Percentiles rank a stretch among this genome's conserved stretches.
phyloP scores from a whole-genome alignment of 1,139 yeast species.

The Debaryomyces fabryi region DNA sequence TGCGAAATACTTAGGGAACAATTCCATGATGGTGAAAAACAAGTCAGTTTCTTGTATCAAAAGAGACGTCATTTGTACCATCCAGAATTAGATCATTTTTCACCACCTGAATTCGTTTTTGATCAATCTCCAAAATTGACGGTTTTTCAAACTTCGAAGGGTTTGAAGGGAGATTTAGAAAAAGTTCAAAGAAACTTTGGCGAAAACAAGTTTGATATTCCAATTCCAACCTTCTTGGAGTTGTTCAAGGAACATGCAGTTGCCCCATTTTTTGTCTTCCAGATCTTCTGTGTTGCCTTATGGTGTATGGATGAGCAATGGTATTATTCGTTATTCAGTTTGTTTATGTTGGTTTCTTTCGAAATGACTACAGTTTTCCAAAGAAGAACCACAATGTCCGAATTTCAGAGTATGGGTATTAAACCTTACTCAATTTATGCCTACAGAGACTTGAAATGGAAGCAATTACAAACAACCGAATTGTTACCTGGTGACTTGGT shows the following conservation, averaged over 20 bases:
- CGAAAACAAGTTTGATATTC: constrained; percentile 85
- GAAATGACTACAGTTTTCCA: constrained; percentile 95
- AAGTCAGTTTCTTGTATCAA: constrained; percentile 80
- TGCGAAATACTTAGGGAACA: constrained; percentile 61
- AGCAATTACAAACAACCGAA: constrained; percentile 66
- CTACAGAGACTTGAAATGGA: constrained; percentile 74
- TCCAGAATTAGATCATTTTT: constrained; percentile 53
- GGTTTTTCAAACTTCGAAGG: constrained; percentile 62
- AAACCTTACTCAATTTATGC: constrained; percentile 83
- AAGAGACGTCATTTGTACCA: constrained; percentile 87
- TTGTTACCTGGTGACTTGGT: constrained; percentile 92
- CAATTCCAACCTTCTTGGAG: constrained; percentile 88
- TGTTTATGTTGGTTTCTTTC: constrained; percentile 89
- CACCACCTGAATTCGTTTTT: constrained; percentile 80
- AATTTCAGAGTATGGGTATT: constrained; percentile 96
- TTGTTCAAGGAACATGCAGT: constrained; percentile 97
- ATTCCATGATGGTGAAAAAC: constrained; percentile 61
- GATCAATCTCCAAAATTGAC: constrained; percentile 65
- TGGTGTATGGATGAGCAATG: constrained; percentile 98
- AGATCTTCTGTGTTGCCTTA: constrained; percentile 89
- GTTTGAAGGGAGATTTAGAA: constrained; percentile 63
- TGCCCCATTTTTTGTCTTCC: constrained; percentile 97
- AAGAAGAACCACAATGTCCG: constrained; percentile 91
- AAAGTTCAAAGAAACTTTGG: constrained; percentile 70
- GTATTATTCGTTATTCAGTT: constrained; percentile 90